phyloP scores from a whole-genome alignment of 2,329 filamentous ascomycete species.

The Aspergillus arachidicola region DNA sequence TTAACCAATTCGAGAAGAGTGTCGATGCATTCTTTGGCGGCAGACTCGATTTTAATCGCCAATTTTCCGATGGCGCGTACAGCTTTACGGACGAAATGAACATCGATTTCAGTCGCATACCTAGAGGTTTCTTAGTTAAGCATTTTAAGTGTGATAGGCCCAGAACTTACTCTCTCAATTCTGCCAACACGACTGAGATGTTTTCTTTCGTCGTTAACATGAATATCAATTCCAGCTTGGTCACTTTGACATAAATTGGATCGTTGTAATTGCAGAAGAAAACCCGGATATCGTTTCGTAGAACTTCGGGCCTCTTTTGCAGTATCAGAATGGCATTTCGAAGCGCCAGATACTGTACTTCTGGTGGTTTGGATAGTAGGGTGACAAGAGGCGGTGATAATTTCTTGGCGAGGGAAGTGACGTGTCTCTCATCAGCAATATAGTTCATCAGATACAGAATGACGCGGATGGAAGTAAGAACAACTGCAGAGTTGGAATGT shows the following conservation, averaged over 20 bases:
- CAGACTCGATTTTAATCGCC: constrained; percentile 97
- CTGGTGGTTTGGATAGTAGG: constrained; percentile 89
- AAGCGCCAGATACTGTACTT: constrained; percentile 96
- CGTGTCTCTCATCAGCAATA: constrained; percentile 87
- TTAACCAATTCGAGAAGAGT: constrained; percentile 89
- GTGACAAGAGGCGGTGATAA: constrained; percentile 94
- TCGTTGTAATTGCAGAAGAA: constrained; percentile 99
- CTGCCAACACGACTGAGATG: constrained; percentile 91
- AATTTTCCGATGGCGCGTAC: constrained; percentile 97
- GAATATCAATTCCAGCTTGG: constrained; percentile 97
- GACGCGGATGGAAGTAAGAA: constrained; percentile 92
- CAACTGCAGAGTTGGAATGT: constrained; percentile 94
- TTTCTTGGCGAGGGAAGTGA: constrained; percentile 84
- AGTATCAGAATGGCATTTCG: constrained; percentile 92
- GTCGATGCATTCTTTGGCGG: constrained; percentile 87
- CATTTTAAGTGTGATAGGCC: background rate
- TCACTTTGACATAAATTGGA: constrained; percentile 98
- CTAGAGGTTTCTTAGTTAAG: constrained; percentile 34
- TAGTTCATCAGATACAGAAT: constrained; percentile 99
- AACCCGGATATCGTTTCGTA: constrained; percentile 94
- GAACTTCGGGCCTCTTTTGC: constrained; percentile 86
- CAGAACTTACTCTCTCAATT: constrained; percentile 74
- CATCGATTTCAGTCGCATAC: constrained; percentile 95
- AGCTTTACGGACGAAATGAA: constrained; percentile 97
- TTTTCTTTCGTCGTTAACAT: constrained; percentile 97